phyloP scores from a whole-genome alignment of 495 filamentous ascomycete genomes.

The Niebla homalea region DNA sequence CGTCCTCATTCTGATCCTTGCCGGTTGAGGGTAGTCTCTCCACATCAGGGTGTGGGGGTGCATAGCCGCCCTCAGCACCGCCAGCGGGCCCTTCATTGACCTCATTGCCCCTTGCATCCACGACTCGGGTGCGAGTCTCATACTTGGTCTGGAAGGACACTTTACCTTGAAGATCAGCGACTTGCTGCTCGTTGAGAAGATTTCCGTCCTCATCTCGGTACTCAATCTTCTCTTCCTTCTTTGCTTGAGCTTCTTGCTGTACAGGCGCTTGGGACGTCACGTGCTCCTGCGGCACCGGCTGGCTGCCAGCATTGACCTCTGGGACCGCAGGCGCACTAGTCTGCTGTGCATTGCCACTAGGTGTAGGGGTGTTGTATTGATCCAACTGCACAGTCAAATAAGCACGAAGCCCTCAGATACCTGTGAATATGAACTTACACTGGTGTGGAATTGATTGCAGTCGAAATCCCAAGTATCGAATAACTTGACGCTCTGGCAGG shows the following conservation, averaged over 20 bases:
- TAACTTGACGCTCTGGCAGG: conserved; percentile 78
- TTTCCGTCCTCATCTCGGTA: conserved; percentile 94
- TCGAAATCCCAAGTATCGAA: conserved; percentile 91
- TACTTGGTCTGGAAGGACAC: conserved; percentile 90
- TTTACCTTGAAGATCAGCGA: conserved; percentile 71
- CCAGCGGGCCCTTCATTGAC: conserved; percentile 30
- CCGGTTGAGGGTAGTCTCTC: conserved; percentile 55
- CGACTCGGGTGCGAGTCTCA: conserved; percentile 73
- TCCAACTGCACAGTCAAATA: conserved; percentile 4
- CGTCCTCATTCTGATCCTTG: conserved; percentile 16
- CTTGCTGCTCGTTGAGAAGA: conserved; percentile 67
- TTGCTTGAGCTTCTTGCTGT: conserved; percentile 40
- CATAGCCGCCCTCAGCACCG: conserved; percentile 34
- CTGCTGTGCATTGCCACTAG: conserved; percentile 14
- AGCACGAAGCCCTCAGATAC: conserved; percentile 1
- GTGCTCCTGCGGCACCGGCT: conserved; percentile 21
- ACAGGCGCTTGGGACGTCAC: conserved; percentile 27
- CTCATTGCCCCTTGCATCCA: conserved; percentile 67
- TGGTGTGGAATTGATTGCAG: conserved; percentile 80
- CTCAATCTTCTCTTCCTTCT: conserved; percentile 73
- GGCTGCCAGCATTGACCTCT: conserved; percentile 7
- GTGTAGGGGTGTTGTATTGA: conserved; percentile 12
- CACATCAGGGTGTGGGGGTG: conserved; percentile 74
- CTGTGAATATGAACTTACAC: conserved; percentile 47
- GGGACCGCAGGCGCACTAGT: conserved; percentile 15